Percentiles rank a stretch among this genome's conserved stretches.
phyloP scores from a whole-genome alignment of 164 flowering plant genomes.

The Santalum album region DNA sequence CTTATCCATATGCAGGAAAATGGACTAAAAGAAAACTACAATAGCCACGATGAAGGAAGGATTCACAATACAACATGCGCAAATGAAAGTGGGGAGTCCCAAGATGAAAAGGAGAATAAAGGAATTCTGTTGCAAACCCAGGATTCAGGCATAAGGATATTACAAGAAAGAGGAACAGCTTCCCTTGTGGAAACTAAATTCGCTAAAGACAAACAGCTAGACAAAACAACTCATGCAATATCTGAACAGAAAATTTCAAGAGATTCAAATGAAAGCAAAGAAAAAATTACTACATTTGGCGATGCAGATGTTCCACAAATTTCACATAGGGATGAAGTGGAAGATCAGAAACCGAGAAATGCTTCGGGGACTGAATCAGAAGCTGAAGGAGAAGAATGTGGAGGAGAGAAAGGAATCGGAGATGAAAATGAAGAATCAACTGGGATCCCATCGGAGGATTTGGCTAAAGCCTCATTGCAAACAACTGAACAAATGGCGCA shows the following conservation, averaged over 20 bases:
- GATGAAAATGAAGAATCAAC: constrained; percentile 1
- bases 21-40: too few species aligned
- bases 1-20: too few species aligned
- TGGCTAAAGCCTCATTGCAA: too few species aligned
- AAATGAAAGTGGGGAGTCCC: not conserved
- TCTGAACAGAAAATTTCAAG: constrained; percentile 13
- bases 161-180: constrained; percentile 9
- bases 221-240: constrained; percentile 8
- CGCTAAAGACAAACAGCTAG: constrained; percentile 10
- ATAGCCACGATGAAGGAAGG: too few species aligned
- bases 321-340: constrained; percentile 5
- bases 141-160: constrained; percentile 6
- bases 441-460: too few species aligned
- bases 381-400: constrained; percentile 13
- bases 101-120: constrained; percentile 5
- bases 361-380: constrained; percentile 12
- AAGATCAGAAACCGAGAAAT: constrained; percentile 11
- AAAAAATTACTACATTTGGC: constrained; percentile 6
- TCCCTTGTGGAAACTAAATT: constrained; percentile 6
- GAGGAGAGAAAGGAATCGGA: constrained; percentile 10
- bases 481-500: too few species aligned
- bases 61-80: too few species aligned
- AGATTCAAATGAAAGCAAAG: constrained; percentile 8
- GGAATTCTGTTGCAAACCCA: constrained; percentile 6
- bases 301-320: constrained; percentile 10